These are phyloP conservation scores for Fistulifera pelliculosa DNA, from an alignment of 108 stramenopile species.

Conservation along the genomic window DNA sequence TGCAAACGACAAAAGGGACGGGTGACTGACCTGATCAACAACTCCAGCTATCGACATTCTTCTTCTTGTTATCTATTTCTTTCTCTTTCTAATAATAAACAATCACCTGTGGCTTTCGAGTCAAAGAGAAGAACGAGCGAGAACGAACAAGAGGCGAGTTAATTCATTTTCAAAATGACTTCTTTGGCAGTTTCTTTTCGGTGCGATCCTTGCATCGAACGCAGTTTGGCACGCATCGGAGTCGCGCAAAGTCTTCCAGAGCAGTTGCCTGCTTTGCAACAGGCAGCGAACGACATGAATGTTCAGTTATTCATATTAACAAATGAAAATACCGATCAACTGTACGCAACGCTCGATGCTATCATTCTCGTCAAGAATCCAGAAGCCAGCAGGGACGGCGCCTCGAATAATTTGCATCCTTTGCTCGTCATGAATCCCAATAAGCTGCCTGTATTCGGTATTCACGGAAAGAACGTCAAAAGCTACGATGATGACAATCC, in stretches of 20 bases:
- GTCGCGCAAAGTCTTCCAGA: not conserved
- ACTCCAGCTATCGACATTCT: no score
- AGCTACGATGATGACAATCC: not conserved
- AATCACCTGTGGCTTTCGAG: no score
- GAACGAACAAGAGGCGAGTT: no score
- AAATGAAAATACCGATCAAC: not conserved
- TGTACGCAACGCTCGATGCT: not conserved
- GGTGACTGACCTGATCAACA: no score
- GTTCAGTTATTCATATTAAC: not conserved
- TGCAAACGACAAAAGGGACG: no score
- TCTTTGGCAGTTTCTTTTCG: not conserved
- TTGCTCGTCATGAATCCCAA: not conserved
- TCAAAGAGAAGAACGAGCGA: no score
- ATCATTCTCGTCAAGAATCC: not conserved
- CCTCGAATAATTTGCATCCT: not conserved
- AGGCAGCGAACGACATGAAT: constrained; percentile 3
- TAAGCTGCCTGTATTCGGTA: not conserved
- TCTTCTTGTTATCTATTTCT: no score
- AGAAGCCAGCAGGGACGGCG: not conserved
- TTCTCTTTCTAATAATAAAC: no score
- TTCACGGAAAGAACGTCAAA: not conserved
- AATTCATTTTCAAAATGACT: no score
- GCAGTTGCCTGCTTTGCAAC: not conserved
- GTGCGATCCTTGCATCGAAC: constrained; percentile 8
- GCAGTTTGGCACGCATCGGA: not conserved